Conservation (phyloP, 1,139 yeast species). For the Yamadazyma dushanensis region DNA sequence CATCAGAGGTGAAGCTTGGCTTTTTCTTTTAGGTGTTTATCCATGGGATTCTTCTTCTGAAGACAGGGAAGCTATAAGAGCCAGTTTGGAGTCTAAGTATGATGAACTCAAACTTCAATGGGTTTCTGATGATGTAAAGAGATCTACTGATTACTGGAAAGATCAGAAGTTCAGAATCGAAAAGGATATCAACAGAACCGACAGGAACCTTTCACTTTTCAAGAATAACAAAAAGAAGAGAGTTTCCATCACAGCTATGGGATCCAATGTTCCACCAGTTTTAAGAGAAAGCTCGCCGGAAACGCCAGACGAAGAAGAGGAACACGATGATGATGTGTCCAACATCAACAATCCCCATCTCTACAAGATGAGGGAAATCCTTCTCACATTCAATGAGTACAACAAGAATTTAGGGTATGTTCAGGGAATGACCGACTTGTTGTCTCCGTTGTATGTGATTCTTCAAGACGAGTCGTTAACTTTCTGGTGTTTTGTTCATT, state of each 20-base stretch:
- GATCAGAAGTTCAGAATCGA: constrained; percentile 89
- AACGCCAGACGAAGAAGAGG: constrained; percentile 54
- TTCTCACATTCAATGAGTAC: constrained; percentile 82
- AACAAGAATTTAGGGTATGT: constrained; percentile 88
- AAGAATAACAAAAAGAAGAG: constrained; percentile 42
- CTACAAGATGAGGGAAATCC: constrained; percentile 69
- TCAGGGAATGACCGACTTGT: constrained; percentile 95
- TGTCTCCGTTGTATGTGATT: constrained; percentile 81
- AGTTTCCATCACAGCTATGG: constrained; percentile 17
- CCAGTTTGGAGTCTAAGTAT: constrained; percentile 65
- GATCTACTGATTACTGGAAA: constrained; percentile 72
- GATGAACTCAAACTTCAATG: constrained; percentile 64
- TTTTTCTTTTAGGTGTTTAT: constrained; percentile 75
- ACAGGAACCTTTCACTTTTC: constrained; percentile 68
- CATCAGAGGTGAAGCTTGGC: constrained; percentile 79
- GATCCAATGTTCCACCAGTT: constrained; percentile 21
- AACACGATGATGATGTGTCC: constrained; percentile 48
- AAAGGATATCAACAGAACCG: constrained; percentile 92
- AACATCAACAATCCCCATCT: constrained; percentile 68
- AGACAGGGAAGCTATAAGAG: constrained; percentile 61
- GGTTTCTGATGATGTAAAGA: constrained; percentile 59
- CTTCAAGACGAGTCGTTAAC: constrained; percentile 77
- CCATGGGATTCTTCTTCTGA: constrained; percentile 83
- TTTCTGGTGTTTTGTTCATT: constrained; percentile 85
- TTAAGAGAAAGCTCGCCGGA: constrained; percentile 36